Conservation (phyloP, 2,329 filamentous ascomycete genomes). For the Pyricularia pennisetigena region DNA sequence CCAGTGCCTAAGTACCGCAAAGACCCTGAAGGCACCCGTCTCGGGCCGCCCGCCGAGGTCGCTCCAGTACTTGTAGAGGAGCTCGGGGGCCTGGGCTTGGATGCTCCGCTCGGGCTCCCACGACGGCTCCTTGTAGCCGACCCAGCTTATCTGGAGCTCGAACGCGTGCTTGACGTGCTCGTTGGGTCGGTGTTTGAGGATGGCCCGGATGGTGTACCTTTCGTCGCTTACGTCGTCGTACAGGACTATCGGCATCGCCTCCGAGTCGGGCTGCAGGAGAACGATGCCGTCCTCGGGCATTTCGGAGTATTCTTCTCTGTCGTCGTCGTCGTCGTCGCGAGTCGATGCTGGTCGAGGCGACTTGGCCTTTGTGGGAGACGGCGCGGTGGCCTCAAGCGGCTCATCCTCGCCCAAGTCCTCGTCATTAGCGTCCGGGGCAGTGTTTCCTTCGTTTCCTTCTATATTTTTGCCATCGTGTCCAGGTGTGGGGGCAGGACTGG, state of each 20-base stretch:
- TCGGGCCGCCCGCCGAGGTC: neutral
- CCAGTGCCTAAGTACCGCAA: constrained; percentile 3
- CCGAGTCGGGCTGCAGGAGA: neutral
- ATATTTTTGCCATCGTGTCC: neutral
- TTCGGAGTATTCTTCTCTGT: neutral
- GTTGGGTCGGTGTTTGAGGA: constrained; percentile 1
- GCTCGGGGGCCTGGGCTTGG: neutral
- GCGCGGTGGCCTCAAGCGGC: neutral
- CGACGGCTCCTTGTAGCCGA: neutral
- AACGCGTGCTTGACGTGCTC: neutral
- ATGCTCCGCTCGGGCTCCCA: constrained; percentile 5
- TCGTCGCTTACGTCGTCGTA: constrained; percentile 1
- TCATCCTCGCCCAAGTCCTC: neutral
- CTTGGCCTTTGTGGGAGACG: neutral
- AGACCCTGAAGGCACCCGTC: neutral
- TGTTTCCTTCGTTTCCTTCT: neutral
- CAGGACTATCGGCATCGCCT: neutral
- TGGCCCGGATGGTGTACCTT: neutral
- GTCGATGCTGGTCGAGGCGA: neutral
- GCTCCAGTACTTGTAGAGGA: constrained; percentile 2
- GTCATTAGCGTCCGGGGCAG: neutral
- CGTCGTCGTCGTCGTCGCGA: neutral
- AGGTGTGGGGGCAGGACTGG: neutral
- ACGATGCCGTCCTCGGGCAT: neutral
- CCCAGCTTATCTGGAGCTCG: neutral